Evolutionary conservation across 352 stramenopile genomes (phyloP).

Genomic region (Pythium graminicola): DNA sequence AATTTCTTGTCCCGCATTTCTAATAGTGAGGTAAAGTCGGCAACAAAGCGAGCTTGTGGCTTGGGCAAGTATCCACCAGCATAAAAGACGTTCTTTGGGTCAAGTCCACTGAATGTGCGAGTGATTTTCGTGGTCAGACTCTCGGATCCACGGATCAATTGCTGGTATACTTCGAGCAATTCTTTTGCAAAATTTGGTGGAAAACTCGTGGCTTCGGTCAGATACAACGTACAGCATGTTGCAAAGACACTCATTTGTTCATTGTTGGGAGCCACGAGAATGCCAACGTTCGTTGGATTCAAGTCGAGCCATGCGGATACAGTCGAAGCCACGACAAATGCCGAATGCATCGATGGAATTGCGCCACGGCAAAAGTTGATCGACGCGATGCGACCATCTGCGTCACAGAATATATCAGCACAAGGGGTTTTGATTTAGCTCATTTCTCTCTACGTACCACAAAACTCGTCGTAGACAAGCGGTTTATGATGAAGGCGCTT

Average conservation of each 20-base stretch:
- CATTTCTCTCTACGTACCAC: too few relatives aligned
- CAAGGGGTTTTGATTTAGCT: too few relatives aligned
- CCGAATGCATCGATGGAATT: constrained; percentile 80
- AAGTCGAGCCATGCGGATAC: constrained; percentile 78
- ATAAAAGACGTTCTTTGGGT: constrained; percentile 68
- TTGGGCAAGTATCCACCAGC: constrained; percentile 50
- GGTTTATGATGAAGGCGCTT: constrained; percentile 77
- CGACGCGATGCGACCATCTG: constrained; percentile 76
- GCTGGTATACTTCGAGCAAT: constrained; percentile 66
- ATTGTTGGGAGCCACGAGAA: constrained; percentile 77
- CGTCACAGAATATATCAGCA: neutral
- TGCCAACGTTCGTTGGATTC: constrained; percentile 64
- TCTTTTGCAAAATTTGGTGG: constrained; percentile 67
- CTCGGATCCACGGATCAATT: constrained; percentile 68
- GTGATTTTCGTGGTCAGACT: constrained; percentile 70
- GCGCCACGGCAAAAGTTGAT: constrained; percentile 64
- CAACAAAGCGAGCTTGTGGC: constrained; percentile 71
- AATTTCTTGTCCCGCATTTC: constrained; percentile 69
- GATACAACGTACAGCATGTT: constrained; percentile 81
- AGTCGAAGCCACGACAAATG: constrained; percentile 77
- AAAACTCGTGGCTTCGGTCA: constrained; percentile 54
- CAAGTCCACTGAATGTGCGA: constrained; percentile 62
- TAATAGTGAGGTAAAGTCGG: constrained; percentile 69
- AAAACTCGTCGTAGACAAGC: constrained; percentile 82
- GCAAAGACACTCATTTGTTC: constrained; percentile 86